phyloP scores from a whole-genome alignment of 2,329 filamentous ascomycete genomes.

The Diaporthe sp. region DNA sequence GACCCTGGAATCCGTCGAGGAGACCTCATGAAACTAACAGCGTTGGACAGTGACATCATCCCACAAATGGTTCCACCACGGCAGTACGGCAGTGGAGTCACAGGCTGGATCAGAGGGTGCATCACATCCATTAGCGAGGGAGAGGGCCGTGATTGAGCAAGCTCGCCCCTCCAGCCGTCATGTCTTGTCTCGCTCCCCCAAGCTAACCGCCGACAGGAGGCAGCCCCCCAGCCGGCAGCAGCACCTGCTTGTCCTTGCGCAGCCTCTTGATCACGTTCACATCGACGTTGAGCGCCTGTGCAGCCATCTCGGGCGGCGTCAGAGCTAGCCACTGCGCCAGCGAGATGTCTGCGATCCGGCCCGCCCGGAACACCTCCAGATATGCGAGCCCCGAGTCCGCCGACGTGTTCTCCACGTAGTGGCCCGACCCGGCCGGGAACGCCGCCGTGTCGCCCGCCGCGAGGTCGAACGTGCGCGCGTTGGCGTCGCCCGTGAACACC shows the following conservation, averaged over 20 bases:
- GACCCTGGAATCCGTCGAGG: neutral
- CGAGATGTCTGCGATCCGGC: slow-evolving; percentile 76
- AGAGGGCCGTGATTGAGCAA: neutral
- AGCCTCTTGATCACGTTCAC: slow-evolving; percentile 68
- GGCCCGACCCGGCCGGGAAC: slow-evolving; percentile 75
- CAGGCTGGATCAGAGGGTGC: neutral
- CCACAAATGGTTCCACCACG: neutral
- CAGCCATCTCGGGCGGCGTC: slow-evolving; percentile 74
- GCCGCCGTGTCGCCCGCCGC: slow-evolving; percentile 76
- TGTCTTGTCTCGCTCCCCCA: neutral
- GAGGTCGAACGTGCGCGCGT: slow-evolving; percentile 77
- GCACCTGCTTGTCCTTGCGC: slow-evolving; percentile 75
- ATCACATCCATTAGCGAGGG: neutral
- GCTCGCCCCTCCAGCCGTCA: neutral
- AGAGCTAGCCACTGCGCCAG: slow-evolving; percentile 79
- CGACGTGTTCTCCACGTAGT: slow-evolving; percentile 79
- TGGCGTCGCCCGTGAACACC: slow-evolving; percentile 73
- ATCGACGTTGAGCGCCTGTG: slow-evolving; percentile 71
- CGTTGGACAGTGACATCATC: slow-evolving; percentile 19
- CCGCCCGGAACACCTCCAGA: slow-evolving; percentile 79
- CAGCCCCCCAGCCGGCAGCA: slow-evolving; percentile 51
- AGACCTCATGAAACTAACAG: slow-evolving; percentile 8
- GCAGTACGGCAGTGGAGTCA: neutral
- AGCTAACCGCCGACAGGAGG: neutral
- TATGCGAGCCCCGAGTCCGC: slow-evolving; percentile 74